A percentile compares a stretch with the other conserved stretches of the same genome.
Evolutionary conservation across 768 basidiomycete genomes (phyloP).

Genomic region (Roridomyces roridus): DNA sequence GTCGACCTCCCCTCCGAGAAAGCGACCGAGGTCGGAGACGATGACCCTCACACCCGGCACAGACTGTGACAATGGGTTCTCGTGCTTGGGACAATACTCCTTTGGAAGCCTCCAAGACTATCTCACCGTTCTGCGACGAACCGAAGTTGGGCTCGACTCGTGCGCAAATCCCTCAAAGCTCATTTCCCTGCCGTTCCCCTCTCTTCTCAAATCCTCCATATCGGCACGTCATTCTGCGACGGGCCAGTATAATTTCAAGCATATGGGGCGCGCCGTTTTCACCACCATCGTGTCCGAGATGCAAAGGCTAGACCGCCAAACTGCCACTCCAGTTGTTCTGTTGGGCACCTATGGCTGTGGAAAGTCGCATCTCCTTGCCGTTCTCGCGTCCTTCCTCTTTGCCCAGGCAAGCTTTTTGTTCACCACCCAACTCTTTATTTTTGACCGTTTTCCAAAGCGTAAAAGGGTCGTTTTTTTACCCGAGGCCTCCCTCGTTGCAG

Average conservation of each 20-base stretch:
- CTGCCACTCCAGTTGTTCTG: slow-evolving; percentile 5
- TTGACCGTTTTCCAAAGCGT: not conserved
- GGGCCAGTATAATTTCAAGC: slow-evolving; percentile 2
- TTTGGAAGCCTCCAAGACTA: slow-evolving; percentile 2
- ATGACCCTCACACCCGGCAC: not conserved
- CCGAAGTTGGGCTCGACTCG: not conserved
- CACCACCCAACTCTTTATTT: not conserved
- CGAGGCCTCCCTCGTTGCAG: slow-evolving; percentile 9
- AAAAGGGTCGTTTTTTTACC: slow-evolving; percentile 22
- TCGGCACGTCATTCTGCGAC: not conserved
- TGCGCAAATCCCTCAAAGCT: slow-evolving; percentile 4
- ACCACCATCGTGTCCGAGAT: slow-evolving; percentile 1
- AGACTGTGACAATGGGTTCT: not conserved
- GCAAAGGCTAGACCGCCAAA: slow-evolving; percentile 10
- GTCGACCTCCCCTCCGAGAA: slow-evolving; percentile 12
- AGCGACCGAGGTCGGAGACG: slow-evolving; percentile 20
- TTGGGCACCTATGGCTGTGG: slow-evolving; percentile 17
- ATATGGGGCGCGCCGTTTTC: slow-evolving; percentile 19
- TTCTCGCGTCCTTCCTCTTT: slow-evolving; percentile 19
- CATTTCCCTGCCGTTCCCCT: slow-evolving; percentile 16
- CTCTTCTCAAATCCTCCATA: slow-evolving; percentile 19
- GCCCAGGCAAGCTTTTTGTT: slow-evolving; percentile 1
- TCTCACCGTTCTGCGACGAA: slow-evolving; percentile 2
- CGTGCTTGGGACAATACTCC: slow-evolving; percentile 11
- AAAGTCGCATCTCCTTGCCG: slow-evolving; percentile 20